A percentile compares a stretch with the other conserved stretches of the same genome.
Evolutionary conservation across 306 rosid species (phyloP).

Genomic region (Geum urbanum): DNA sequence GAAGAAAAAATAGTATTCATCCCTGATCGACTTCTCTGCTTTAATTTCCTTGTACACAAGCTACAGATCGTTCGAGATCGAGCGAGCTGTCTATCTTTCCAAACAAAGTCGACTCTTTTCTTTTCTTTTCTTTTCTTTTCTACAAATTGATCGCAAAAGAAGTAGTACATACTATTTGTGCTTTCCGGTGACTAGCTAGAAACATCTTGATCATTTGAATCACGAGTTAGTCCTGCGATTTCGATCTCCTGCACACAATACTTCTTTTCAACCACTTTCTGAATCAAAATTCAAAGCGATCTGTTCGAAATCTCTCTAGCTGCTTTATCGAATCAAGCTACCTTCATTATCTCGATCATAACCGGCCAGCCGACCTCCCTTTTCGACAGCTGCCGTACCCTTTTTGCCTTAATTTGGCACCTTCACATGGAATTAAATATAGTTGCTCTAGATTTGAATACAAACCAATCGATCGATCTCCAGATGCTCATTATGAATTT

Average conservation of each 20-base stretch:
- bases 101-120: neutral
- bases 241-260: slow-evolving; percentile 10
- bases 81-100: neutral
- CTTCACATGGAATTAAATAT: neutral
- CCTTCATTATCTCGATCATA: neutral
- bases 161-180: neutral
- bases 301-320: too few relatives aligned
- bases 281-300: neutral
- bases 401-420: neutral
- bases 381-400: neutral
- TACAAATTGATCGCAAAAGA: neutral
- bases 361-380: neutral
- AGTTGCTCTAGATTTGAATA: neutral
- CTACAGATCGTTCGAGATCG: neutral
- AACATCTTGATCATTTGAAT: slow-evolving; percentile 25
- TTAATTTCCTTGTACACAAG: neutral
- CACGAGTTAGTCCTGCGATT: slow-evolving; percentile 28
- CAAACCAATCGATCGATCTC: neutral
- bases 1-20: too few relatives aligned
- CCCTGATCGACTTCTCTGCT: too few relatives aligned
- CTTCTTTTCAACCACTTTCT: neutral
- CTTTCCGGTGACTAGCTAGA: slow-evolving; percentile 21
- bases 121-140: neutral
- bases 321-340: too few relatives aligned
- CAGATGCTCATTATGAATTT: neutral